Percentiles rank a stretch among this genome's conserved stretches.
These are phyloP conservation scores for Aspergillus pseudoterreus DNA, from an alignment of 2,329 filamentous ascomycete species.

Conservation along the genomic window DNA sequence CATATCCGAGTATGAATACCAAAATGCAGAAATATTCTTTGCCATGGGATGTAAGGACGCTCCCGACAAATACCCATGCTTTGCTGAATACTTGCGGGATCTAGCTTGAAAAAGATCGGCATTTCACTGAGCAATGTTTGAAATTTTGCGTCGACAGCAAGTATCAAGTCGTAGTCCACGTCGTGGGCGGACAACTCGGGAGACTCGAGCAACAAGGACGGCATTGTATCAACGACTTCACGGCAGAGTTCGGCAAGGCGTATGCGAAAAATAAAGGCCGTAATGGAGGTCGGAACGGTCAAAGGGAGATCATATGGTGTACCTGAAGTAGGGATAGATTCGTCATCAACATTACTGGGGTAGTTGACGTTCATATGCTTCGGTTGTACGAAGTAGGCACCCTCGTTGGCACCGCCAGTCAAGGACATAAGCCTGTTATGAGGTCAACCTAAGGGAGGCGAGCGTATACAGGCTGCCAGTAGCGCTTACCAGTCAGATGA, in stretches of 20 bases:
- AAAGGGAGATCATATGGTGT: not conserved
- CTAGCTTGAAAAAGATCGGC: constrained; percentile 5
- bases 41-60: constrained; percentile 18
- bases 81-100: constrained; percentile 15
- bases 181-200: not conserved
- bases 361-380: constrained; percentile 21
- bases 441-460: not conserved
- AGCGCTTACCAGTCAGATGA: constrained; percentile 19
- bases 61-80: constrained; percentile 16
- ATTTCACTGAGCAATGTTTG: not conserved
- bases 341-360: constrained; percentile 20
- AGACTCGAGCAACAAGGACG: not conserved
- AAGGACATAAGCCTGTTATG: constrained; percentile 18
- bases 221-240: constrained; percentile 4
- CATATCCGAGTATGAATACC: constrained; percentile 18
- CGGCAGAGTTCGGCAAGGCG: constrained; percentile 3
- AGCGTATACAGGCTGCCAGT: not conserved
- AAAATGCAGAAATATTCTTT: constrained; percentile 18
- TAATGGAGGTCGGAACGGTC: not conserved
- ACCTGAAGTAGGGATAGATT: constrained; percentile 9
- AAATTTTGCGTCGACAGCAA: constrained; percentile 1
- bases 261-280: constrained; percentile 3
- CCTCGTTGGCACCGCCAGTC: constrained; percentile 16
- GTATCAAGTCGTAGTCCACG: not conserved
- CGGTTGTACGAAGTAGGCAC: constrained; percentile 17